Percentiles rank a stretch among this genome's conserved stretches.
Evolutionary conservation across 2,329 filamentous ascomycete genomes (phyloP).

Genomic region (Parascedosporium putredinis): DNA sequence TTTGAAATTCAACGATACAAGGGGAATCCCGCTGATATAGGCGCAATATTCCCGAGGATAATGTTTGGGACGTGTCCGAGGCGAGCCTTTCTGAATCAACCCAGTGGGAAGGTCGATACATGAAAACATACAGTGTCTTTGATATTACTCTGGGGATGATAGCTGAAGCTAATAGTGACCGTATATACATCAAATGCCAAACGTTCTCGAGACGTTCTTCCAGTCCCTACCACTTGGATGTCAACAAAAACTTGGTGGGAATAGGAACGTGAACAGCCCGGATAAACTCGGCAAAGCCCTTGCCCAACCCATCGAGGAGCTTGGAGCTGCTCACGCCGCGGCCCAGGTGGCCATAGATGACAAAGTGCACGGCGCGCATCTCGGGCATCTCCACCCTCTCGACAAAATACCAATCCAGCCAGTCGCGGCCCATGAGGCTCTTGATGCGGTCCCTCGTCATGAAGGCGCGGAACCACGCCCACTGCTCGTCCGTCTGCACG

Average conservation of each 20-base stretch:
- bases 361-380: conserved; percentile 22
- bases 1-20: no score
- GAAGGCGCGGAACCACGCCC: conserved; percentile 31
- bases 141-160: no score
- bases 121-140: no score
- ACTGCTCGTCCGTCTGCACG: conserved; percentile 31
- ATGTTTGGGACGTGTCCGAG: no score
- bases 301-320: conserved; percentile 34
- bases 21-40: no score
- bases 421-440: conserved; percentile 22
- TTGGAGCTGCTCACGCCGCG: conserved; percentile 30
- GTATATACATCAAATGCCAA: no score
- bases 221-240: no score
- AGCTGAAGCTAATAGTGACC: no score
- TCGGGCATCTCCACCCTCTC: conserved; percentile 35
- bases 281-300: conserved; percentile 34
- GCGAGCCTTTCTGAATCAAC: no score
- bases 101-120: no score
- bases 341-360: conserved; percentile 35
- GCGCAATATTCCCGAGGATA: no score
- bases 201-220: no score
- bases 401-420: conserved; percentile 15
- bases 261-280: conserved; percentile 17
- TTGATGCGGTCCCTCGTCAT: conserved; percentile 22
- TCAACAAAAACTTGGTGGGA: conserved; percentile 12